Evolutionary conservation across 148 eudicot genomes (phyloP), one percentile per base, ranked within the genome.

Genomic region (Silene conica): DNA sequence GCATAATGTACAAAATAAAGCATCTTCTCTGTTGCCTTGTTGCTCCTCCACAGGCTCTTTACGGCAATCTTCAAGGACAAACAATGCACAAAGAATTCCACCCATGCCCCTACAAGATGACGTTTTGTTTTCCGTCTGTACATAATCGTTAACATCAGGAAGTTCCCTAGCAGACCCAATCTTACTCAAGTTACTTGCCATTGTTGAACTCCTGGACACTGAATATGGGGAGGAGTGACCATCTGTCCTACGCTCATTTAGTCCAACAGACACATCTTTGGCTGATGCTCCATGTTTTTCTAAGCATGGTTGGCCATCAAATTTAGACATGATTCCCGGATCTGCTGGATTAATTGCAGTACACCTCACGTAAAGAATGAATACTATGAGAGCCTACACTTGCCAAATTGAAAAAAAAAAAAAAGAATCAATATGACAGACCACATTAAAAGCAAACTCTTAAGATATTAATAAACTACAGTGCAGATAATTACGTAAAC

Each of bases 321-420:
- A 91, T 73, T 74, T 87, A 60, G 81, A 88, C 93, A 91, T 82
- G 78, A 94, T 91, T 65, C 98, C 98, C 12, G 98, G 97, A 76
- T 94, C 98, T 5, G 98, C 97, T 23, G 98, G 98, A 77, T 94
- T 88, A 65, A 94, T 89, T 70, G 98, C 97, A 78, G 97, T 91
- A 74, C 81, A 80, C 43, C 98, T 92, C 70, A 88, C 98, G 72
- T 94, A 94, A 56, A 94, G 91, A 77, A 94, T 73, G 77, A 94
- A 94, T 77, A 94, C 97, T 77, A 85, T 72, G 25, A 91, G 84
- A 52, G 91, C 98, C 98, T 94, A 86, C 77, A 78, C 26, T 54
- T 19, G 26, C 22, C 71, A 73, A 38, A 76, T 54, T 38, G 55
- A 69, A 15, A 50, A 4, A 14, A 11, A 58, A 50, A 81, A 70